These are phyloP conservation scores for Coriaria nepalensis DNA, from an alignment of 306 rosid genomes.

Conservation along the genomic window DNA sequence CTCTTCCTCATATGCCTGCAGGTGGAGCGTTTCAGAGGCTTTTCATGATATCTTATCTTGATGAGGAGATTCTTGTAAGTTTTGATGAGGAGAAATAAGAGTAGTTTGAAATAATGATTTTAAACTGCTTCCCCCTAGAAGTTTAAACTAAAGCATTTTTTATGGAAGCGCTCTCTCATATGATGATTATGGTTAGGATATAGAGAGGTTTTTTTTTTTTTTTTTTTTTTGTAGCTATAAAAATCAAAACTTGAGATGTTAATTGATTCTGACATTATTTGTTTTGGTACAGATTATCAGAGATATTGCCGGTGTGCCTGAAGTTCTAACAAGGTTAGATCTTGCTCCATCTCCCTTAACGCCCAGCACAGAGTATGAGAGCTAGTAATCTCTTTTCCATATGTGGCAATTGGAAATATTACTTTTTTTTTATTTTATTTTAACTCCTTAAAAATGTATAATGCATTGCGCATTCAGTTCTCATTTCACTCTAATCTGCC, in stretches of 20 bases:
- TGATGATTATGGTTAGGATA: too few species aligned
- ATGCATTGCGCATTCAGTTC: neutral
- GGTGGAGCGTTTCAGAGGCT: conserved; percentile 74
- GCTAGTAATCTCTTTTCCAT: conserved; percentile 29
- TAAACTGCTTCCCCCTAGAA: too few species aligned
- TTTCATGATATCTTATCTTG: conserved; percentile 95
- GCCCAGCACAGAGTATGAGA: conserved; percentile 50
- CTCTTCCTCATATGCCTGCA: conserved; percentile 24
- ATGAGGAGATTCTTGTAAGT: conserved; percentile 88
- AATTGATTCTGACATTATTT: conserved; percentile 20
- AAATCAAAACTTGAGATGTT: neutral
- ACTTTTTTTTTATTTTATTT: conserved; percentile 2
- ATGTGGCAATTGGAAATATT: conserved; percentile 14
- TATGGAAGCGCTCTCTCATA: too few species aligned
- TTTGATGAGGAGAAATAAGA: too few species aligned
- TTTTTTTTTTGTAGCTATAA: too few species aligned
- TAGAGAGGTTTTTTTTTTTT: too few species aligned
- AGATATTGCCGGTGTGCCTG: conserved; percentile 75
- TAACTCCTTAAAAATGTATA: neutral
- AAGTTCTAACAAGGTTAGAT: conserved; percentile 81
- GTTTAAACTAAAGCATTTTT: too few species aligned
- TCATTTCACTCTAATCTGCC: conserved; percentile 1
- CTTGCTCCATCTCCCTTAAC: conserved; percentile 35
- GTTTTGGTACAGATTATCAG: conserved; percentile 58
- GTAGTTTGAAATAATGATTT: too few species aligned